phyloP scores from a whole-genome alignment of 208 protist species.

The Crithidia mellificae region DNA sequence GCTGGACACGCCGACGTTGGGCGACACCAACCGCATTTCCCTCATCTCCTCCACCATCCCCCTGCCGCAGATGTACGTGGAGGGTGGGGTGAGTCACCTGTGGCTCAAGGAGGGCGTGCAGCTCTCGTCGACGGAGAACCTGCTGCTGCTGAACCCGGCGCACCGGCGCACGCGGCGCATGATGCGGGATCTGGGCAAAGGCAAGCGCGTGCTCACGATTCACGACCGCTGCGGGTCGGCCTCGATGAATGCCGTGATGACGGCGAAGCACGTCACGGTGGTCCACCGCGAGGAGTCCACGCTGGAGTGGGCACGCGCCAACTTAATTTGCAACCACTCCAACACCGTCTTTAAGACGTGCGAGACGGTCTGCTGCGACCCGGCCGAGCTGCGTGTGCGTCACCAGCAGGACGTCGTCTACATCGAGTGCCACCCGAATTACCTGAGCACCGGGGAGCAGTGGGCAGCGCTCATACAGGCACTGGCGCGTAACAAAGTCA shows the following conservation, averaged over 20 bases:
- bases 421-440: constrained; percentile 61
- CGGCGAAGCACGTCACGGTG: constrained; percentile 72
- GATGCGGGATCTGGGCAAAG: constrained; percentile 63
- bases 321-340: constrained; percentile 76
- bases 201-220: constrained; percentile 76
- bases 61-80: constrained; percentile 56
- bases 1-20: constrained; percentile 69
- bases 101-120: constrained; percentile 57
- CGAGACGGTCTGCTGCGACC: constrained; percentile 43
- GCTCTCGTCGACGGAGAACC: constrained; percentile 47
- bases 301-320: constrained; percentile 65
- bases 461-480: constrained; percentile 49
- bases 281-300: constrained; percentile 45
- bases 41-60: constrained; percentile 57
- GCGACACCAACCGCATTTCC: constrained; percentile 43
- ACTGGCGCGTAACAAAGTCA: constrained; percentile 47
- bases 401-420: constrained; percentile 69
- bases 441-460: constrained; percentile 54
- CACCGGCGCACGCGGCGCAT: constrained; percentile 66
- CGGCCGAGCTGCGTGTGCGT: constrained; percentile 43
- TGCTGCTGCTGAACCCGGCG: constrained; percentile 64
- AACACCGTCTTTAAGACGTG: constrained; percentile 58
- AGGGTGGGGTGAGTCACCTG: constrained; percentile 70
- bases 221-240: constrained; percentile 75
- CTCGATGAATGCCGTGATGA: constrained; percentile 77